These are phyloP conservation scores for Microsporum ferrugineum DNA, from an alignment of 2,329 filamentous ascomycete genomes.

Conservation along the genomic window DNA sequence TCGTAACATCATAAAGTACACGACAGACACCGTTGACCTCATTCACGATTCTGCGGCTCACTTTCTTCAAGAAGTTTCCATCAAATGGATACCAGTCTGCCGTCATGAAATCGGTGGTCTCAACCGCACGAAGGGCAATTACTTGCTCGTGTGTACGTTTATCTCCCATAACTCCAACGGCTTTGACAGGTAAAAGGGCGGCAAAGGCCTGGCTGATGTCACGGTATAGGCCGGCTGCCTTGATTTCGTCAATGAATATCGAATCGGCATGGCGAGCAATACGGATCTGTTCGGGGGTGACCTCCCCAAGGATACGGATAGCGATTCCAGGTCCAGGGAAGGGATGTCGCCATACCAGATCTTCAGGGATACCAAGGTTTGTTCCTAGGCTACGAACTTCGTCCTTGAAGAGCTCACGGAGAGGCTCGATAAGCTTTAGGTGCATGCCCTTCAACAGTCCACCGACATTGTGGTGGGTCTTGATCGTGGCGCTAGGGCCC, in stretches of 20 bases:
- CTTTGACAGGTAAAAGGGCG: constrained; percentile 53
- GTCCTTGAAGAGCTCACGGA: constrained; percentile 68
- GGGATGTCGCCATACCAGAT: constrained; percentile 68
- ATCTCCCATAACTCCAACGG: constrained; percentile 51
- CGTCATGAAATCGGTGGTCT: constrained; percentile 61
- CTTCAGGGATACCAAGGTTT: constrained; percentile 56
- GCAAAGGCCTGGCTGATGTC: constrained; percentile 61
- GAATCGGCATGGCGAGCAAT: constrained; percentile 47
- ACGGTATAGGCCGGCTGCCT: constrained; percentile 35
- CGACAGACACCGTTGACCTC: constrained; percentile 61
- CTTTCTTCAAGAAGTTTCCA: constrained; percentile 52
- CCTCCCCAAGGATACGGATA: constrained; percentile 67
- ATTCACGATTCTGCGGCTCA: constrained; percentile 59
- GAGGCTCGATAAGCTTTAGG: constrained; percentile 50
- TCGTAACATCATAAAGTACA: constrained; percentile 42
- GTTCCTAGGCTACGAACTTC: constrained; percentile 59
- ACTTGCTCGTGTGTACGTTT: constrained; percentile 54
- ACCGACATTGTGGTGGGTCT: constrained; percentile 58
- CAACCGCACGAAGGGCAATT: constrained; percentile 49
- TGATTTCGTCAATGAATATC: constrained; percentile 38
- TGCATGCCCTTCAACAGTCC: constrained; percentile 51
- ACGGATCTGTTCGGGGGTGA: constrained; percentile 61
- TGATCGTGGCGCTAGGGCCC: constrained; percentile 59
- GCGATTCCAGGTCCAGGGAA: constrained; percentile 64
- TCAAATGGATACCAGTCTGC: constrained; percentile 58